Evolutionary conservation across 805 yeast species (phyloP).

Genomic region (Ogataea pini): DNA sequence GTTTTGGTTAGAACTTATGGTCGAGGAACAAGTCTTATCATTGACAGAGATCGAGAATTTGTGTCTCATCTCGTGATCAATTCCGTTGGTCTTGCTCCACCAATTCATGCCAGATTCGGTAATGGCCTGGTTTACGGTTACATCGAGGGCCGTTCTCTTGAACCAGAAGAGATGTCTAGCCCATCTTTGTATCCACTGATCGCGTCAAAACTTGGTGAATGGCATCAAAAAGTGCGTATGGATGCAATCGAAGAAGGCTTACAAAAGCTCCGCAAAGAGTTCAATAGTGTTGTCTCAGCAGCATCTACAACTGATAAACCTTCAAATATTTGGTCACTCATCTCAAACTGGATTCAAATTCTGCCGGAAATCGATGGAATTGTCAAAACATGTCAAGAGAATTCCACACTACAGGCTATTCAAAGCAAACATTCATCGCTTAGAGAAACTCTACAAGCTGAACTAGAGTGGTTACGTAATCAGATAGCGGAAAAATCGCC

Average conservation of each 20-base stretch:
- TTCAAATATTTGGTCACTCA: constrained; percentile 57
- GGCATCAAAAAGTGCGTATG: constrained; percentile 58
- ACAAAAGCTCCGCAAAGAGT: constrained; percentile 37
- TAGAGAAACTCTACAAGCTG: constrained; percentile 44
- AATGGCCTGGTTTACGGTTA: constrained; percentile 76
- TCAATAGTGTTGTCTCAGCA: constrained; percentile 6
- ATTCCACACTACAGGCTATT: constrained; percentile 31
- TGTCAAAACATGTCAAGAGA: constrained; percentile 38
- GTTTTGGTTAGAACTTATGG: constrained; percentile 73
- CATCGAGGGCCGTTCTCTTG: constrained; percentile 61
- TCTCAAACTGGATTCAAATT: constrained; percentile 61
- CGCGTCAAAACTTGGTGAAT: constrained; percentile 66
- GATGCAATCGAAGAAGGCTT: constrained; percentile 50
- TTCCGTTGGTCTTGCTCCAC: constrained; percentile 64
- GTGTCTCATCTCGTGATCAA: constrained; percentile 66
- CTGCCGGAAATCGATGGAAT: constrained; percentile 53
- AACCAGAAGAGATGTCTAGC: constrained; percentile 52
- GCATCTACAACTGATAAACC: constrained; percentile 27
- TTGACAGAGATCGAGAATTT: constrained; percentile 73
- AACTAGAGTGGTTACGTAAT: constrained; percentile 55
- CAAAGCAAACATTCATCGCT: constrained; percentile 14
- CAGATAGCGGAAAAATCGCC: constrained; percentile 49
- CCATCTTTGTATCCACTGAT: constrained; percentile 53
- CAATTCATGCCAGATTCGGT: constrained; percentile 63
- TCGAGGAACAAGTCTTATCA: constrained; percentile 67